phyloP scores from a whole-genome alignment of 2,329 filamentous ascomycete genomes.

The Zymoseptoria pseudotritici region DNA sequence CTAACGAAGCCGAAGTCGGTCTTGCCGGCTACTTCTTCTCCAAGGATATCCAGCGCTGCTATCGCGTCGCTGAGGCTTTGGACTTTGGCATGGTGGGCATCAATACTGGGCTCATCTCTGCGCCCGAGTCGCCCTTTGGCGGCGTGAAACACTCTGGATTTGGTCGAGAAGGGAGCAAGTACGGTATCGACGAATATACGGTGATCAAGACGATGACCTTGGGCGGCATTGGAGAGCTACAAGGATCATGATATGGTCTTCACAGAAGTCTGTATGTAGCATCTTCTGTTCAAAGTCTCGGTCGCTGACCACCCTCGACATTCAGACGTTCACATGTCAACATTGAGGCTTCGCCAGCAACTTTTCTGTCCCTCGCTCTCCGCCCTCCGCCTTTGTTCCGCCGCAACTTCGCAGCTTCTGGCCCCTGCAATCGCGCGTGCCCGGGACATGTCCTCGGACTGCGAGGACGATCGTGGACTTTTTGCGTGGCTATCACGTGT shows the following conservation, averaged over 20 bases:
- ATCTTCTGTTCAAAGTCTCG: no score
- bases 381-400: no score
- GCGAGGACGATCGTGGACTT: no score
- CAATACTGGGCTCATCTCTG: slow-evolving; percentile 45
- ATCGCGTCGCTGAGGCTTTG: slow-evolving; percentile 56
- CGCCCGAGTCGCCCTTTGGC: slow-evolving; percentile 41
- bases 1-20: slow-evolving; percentile 77
- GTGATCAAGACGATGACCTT: slow-evolving; percentile 44
- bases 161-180: slow-evolving; percentile 43
- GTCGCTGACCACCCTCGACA: no score
- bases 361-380: no score
- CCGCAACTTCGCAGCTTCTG: no score
- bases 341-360: no score
- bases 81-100: slow-evolving; percentile 81
- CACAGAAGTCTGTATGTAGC: neutral
- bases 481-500: no score
- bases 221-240: slow-evolving; percentile 55
- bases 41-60: slow-evolving; percentile 50
- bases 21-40: slow-evolving; percentile 93
- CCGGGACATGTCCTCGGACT: no score
- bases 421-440: no score
- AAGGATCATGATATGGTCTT: slow-evolving; percentile 24
- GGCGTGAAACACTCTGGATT: slow-evolving; percentile 46
- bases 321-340: no score
- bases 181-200: slow-evolving; percentile 45